Evolutionary conservation across 2,329 filamentous ascomycete genomes (phyloP).

Genomic region (Sporothrix sp.): DNA sequence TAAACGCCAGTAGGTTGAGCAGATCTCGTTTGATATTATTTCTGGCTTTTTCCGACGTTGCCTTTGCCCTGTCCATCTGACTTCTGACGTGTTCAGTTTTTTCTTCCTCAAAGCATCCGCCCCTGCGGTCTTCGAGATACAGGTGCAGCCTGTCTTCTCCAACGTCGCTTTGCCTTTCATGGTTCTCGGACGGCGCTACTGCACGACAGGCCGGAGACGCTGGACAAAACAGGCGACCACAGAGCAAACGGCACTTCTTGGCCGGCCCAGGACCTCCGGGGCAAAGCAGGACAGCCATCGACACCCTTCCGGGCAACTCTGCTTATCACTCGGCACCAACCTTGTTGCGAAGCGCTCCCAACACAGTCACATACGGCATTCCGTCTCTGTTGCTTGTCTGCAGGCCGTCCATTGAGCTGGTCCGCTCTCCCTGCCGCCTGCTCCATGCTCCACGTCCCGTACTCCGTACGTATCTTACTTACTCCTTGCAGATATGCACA

Average conservation of each 20-base stretch:
- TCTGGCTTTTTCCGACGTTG: background rate
- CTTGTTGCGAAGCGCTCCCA: no score
- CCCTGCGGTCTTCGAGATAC: background rate
- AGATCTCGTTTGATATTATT: no score
- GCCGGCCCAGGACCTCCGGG: background rate
- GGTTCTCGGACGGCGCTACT: slow-evolving; percentile 4
- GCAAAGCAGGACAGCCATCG: background rate
- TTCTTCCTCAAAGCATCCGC: background rate
- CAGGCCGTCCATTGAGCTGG: background rate
- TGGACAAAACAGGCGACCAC: background rate
- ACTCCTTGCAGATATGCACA: slow-evolving; percentile 8
- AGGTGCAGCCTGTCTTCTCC: background rate
- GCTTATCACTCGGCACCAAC: background rate
- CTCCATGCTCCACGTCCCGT: background rate
- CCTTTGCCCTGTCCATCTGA: background rate
- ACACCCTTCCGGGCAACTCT: background rate
- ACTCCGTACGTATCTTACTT: no score
- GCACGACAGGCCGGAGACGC: slow-evolving; percentile 1
- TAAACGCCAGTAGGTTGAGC: no score
- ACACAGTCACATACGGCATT: no score
- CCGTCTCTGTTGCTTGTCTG: background rate
- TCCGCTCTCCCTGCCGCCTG: background rate
- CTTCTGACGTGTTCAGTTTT: background rate
- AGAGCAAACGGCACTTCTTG: background rate
- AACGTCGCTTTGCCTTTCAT: background rate